Evolutionary conservation across 176 grass and related monocot genomes (phyloP), one percentile per base, ranked within the genome.

Genomic region (Oryza longistaminata): DNA sequence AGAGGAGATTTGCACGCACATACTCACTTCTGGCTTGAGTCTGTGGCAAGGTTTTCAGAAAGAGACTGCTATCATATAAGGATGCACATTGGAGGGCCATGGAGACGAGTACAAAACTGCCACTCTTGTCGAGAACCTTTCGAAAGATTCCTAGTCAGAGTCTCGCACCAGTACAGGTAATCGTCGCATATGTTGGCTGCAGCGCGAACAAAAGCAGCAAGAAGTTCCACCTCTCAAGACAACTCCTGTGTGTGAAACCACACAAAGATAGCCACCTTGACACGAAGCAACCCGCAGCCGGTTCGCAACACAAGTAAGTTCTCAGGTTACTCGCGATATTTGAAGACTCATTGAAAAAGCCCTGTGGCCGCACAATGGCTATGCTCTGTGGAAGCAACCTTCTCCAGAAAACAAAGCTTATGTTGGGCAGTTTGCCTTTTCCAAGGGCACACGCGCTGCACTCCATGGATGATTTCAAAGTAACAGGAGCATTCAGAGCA

Each of bases 61-160:
- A 91, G 94, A 84, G 94, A 97, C n/a, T 88, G 94, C 94, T 69
- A 97, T n/a, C n/a, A 97, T 44, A 84, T 97, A 44, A 88, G 94
- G 88, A 97, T 97, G 94, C 94, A 97, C 79, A 97, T 97, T n/a
- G n/a, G 94, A 94, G 37, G 94, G 94, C 66, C 94, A 97, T 68
- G 94, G 94, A 68, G 94, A 94, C 0, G 94, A 97, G 83, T 97
- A 97, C 85, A 97, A 97, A 85, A 97, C 92, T 67, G 13, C 91
- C 94, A 49, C 94, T 69, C 91, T 97, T 60, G 91, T n/a, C 94
- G 34, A 97, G n/a, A 94, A 75, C 94, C 94, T n/a, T 44, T 80
- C 27, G 6, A 97, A 82, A 62, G 94, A 94, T 53, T 68, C n/a
- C 74, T 71, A 64, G 50, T 88, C 60, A 40, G 92, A 97, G 15